Conservation (phyloP, 139 green algal species). For the Chlamydomonas eustigma region DNA sequence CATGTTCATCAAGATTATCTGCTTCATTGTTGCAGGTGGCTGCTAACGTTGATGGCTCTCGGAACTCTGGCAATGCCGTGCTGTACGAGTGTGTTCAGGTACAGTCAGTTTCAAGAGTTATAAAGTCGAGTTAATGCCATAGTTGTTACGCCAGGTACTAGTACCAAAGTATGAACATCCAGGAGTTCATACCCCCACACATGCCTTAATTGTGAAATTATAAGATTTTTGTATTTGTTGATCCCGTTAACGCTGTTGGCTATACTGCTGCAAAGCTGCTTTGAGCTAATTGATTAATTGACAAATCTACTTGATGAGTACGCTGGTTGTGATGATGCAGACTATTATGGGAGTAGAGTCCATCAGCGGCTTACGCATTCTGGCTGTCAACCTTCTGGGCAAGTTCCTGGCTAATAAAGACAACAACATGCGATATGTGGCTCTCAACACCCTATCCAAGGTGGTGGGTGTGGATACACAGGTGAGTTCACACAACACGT, state of each 20-base stretch:
- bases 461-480: slow-evolving; percentile 71
- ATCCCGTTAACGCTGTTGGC: too few species aligned
- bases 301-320: too few species aligned
- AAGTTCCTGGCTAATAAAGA: slow-evolving; percentile 80
- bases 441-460: slow-evolving; percentile 89
- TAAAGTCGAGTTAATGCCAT: too few species aligned
- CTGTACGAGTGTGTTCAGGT: slow-evolving; percentile 89
- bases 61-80: slow-evolving; percentile 91
- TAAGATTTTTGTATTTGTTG: too few species aligned
- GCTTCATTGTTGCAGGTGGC: slow-evolving; percentile 53
- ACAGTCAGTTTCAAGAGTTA: too few species aligned
- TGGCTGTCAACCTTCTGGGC: slow-evolving; percentile 97
- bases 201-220: too few species aligned
- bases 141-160: too few species aligned
- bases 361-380: slow-evolving; percentile 86
- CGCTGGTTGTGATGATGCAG: slow-evolving; percentile 12
- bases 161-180: too few species aligned
- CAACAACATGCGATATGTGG: slow-evolving; percentile 97
- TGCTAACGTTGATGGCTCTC: slow-evolving; percentile 78
- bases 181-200: too few species aligned
- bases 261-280: too few species aligned
- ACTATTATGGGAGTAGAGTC: slow-evolving; percentile 91
- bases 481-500: too few species aligned
- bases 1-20: neutral
- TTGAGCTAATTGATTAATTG: too few species aligned